phyloP scores from a whole-genome alignment of 106 monocot genomes.

The Dendrobium officinale region DNA sequence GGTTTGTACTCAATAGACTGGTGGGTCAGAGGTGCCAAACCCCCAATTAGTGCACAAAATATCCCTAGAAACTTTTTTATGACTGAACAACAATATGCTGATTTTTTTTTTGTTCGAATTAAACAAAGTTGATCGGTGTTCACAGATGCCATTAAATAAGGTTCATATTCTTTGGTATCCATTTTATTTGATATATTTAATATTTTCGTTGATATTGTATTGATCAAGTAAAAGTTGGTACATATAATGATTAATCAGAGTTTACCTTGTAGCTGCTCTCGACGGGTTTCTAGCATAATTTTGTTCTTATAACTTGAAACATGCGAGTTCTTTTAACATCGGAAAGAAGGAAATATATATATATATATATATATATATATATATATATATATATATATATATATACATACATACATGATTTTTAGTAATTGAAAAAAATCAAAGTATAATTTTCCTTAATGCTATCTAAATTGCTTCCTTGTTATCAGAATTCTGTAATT shows the following conservation, averaged over 20 bases:
- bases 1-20: too few species aligned
- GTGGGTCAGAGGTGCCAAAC: not conserved
- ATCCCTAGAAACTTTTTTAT: not conserved
- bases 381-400: too few species aligned
- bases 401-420: not conserved
- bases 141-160: not conserved
- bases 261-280: not conserved
- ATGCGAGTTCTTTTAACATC: not conserved
- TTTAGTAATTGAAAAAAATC: not conserved
- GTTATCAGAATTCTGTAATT: not conserved
- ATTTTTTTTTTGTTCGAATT: not conserved
- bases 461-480: not conserved
- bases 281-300: not conserved
- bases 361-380: too few species aligned
- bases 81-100: not conserved
- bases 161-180: not conserved
- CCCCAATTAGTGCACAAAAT: not conserved
- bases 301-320: not conserved
- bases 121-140: too few species aligned
- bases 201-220: not conserved
- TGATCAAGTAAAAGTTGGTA: not conserved
- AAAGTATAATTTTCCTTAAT: not conserved
- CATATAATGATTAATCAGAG: not conserved
- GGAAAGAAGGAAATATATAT: not conserved
- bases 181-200: not conserved